Evolutionary conservation across 2,329 filamentous ascomycete species (phyloP).

Genomic region (Tothia fuscella): DNA sequence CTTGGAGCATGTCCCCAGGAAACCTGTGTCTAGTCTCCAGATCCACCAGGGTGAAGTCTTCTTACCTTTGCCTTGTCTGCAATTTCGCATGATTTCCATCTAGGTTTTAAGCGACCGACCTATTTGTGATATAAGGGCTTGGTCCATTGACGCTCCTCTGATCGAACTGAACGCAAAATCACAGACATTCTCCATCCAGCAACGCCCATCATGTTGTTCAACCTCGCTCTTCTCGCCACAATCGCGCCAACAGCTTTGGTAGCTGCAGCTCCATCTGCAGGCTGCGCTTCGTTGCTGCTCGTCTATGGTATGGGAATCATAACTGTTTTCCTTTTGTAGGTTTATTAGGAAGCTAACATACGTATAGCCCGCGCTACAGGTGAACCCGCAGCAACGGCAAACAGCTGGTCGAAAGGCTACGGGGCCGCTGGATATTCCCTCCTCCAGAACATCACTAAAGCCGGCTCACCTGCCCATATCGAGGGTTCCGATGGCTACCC

Average conservation of each 20-base stretch:
- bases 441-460: slow-evolving; percentile 20
- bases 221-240: slow-evolving; percentile 1
- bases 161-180: no score
- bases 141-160: no score
- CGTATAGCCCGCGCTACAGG: slow-evolving; percentile 9
- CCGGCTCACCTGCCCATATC: no score
- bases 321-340: neutral
- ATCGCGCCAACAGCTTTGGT: neutral
- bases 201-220: slow-evolving; percentile 8
- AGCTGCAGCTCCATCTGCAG: neutral
- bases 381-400: neutral
- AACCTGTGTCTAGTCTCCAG: no score
- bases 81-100: no score
- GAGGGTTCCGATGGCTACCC: slow-evolving; percentile 21
- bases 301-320: slow-evolving; percentile 3
- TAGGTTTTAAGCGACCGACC: no score
- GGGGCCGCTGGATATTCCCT: slow-evolving; percentile 10
- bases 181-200: no score
- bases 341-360: neutral
- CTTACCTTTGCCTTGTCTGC: no score
- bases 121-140: no score
- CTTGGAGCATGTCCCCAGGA: no score
- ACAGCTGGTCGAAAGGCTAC: slow-evolving; percentile 9
- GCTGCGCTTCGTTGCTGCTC: slow-evolving; percentile 7
- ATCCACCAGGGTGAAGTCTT: no score